Evolutionary conservation across 768 basidiomycete species (phyloP), one percentile per base, ranked within the genome.

Genomic region (Xerocomellus chrysenteron): DNA sequence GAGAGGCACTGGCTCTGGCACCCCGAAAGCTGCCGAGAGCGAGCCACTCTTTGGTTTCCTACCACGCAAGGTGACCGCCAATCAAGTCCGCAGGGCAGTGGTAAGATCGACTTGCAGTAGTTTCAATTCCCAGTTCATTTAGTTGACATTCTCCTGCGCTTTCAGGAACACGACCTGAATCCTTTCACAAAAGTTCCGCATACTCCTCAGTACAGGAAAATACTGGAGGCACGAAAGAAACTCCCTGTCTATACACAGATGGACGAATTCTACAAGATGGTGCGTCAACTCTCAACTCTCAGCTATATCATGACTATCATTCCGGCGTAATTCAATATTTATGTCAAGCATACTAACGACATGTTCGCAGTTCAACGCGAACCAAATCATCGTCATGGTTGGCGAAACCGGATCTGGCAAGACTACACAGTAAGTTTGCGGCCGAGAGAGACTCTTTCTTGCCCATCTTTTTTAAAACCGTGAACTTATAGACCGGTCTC

Each of bases 391-490:
- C 40, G 83, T 94, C 57, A 88, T 94, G 84, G 89, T 92, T 56
- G 91, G 95, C 64, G 95, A 97, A 77, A 97, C 95, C 0, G 95
- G 94, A 11, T 90, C 92, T 28, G 95, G 94, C 35, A 98, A 96
- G 78, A 97, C 94, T 0, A 96, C 94, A 24, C 94, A 98, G 89
- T 92, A 70, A 70, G 90, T 76, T 64, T 49, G 28, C 36, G 52
- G 37, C 44, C n/a, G 44, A 59, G 54, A 67, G 54, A 61, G 40
- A 60, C 43, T 44, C 30, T 49, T 61, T 52, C 62, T 58, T 56
- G 46, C 68, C 57, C 59, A 65, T 54, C 59, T 48, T 41, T 54
- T 54, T 58, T 43, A 52, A 58, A 56, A 32, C 65, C 30, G 59
- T 47, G 55, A 58, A 53, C 71, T 66, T 67, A 65, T 58, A 72